Conservation (phyloP, 495 filamentous ascomycete species). For the Pyronema domesticum region DNA sequence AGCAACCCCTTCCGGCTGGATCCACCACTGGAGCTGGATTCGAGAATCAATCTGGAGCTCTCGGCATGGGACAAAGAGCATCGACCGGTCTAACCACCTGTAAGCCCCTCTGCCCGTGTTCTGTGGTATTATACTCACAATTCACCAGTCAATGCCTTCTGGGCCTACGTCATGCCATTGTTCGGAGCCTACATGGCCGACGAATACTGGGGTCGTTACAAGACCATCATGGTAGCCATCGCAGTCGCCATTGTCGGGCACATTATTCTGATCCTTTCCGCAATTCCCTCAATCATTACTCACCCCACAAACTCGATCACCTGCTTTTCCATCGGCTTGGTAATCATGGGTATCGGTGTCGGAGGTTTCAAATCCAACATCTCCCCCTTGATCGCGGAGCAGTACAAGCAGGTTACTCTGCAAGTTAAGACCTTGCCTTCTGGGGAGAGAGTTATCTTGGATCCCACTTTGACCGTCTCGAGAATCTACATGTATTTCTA, state of each 20-base stretch:
- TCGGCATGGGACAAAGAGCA: constrained; percentile 47
- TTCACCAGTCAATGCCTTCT: constrained; percentile 44
- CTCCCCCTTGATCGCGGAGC: constrained; percentile 19
- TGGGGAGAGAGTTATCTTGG: constrained; percentile 51
- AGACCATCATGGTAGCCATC: constrained; percentile 44
- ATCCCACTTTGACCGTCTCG: constrained; percentile 43
- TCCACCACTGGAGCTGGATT: constrained; percentile 43
- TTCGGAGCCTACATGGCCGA: constrained; percentile 48
- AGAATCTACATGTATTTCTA: constrained; percentile 50
- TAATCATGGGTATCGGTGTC: constrained; percentile 47
- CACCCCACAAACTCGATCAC: constrained; percentile 36
- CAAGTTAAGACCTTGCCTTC: constrained; percentile 8
- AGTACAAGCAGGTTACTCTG: not conserved
- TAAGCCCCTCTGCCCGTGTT: constrained; percentile 5
- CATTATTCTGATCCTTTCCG: constrained; percentile 44
- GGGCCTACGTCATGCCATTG: constrained; percentile 55
- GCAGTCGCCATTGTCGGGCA: constrained; percentile 45
- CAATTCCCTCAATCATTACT: constrained; percentile 42
- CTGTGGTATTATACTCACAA: not conserved
- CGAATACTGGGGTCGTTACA: constrained; percentile 50
- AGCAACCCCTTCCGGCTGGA: constrained; percentile 39
- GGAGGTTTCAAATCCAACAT: constrained; percentile 51
- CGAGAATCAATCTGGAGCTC: constrained; percentile 41
- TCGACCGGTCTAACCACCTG: constrained; percentile 45
- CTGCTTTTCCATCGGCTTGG: constrained; percentile 43